Evolutionary conservation across 768 basidiomycete species (phyloP), one percentile per base, ranked within the genome.

Genomic region (Pholiota microspora): DNA sequence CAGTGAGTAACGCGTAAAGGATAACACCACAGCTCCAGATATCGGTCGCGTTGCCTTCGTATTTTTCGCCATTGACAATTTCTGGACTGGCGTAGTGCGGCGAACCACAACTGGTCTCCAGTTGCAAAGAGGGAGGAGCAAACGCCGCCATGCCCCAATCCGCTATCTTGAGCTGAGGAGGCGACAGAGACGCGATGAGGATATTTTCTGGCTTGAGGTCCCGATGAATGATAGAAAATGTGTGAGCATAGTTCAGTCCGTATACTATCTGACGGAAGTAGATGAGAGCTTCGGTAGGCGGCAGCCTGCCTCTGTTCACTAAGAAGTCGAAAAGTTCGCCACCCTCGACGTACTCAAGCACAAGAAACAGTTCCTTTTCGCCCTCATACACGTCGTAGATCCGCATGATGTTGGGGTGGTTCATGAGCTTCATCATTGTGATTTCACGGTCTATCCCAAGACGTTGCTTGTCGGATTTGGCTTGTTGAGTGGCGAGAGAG

Each of bases 91-190:
- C 96, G 59, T 98, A 98, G 70, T 98, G 95, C 57, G 96, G 96
- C 58, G 89, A 92, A 6, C 96, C 96, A 66, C 96, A 98, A 64
- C 90, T 93, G 1, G 96, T 98, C 73, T 96, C 92, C 24, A 97
- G 82, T 60, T 94, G 81, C 38, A 88, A 79, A 35, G 86, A 82
- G 34, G 89, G 90, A 35, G 89, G 88, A 55, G 94, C 92, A 65
- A 97, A 92, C 8, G 95, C 92, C 23, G 96, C 95, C 96, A 98
- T 97, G 18, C 96, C 96, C 85, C 96, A 98, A 71, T 98, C 96
- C 21, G 94, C 95, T 38, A 98, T 90, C 77, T 98, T 98, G 76
- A 98, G 82, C 64, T 93, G 78, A 32, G 88, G 88, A 27, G 88
- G 88, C 32, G 81, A 78, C 52, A 91, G 73, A 38, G 88, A 87